phyloP scores from a whole-genome alignment of 2,329 filamentous ascomycete species.

The Chaetothyriales sp. region DNA sequence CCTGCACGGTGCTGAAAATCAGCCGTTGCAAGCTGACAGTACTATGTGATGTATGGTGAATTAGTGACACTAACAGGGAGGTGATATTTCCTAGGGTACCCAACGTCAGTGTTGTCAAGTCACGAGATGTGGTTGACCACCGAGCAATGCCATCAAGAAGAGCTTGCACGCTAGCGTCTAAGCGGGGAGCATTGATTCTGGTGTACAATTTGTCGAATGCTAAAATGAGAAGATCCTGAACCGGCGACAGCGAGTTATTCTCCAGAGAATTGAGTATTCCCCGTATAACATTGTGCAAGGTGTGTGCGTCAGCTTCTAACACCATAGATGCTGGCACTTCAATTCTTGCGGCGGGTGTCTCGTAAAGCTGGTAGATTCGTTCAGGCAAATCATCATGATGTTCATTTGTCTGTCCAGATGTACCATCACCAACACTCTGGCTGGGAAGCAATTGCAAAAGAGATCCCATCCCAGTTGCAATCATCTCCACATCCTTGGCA shows the following conservation, averaged over 20 bases:
- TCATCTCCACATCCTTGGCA: background rate
- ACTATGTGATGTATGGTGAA: background rate
- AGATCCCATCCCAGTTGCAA: background rate
- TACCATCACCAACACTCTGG: background rate
- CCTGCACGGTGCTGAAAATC: conserved; percentile 33
- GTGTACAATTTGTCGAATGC: background rate
- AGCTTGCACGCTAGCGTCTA: background rate
- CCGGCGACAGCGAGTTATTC: background rate
- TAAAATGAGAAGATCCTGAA: background rate
- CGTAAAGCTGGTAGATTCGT: background rate
- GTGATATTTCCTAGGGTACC: background rate
- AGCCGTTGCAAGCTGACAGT: background rate
- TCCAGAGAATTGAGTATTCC: background rate
- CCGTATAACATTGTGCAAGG: background rate
- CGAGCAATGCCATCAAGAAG: background rate
- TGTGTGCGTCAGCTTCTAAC: background rate
- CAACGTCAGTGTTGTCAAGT: background rate
- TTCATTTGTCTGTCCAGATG: background rate
- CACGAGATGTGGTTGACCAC: background rate
- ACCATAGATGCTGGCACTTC: background rate
- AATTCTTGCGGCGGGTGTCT: background rate
- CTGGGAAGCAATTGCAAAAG: background rate
- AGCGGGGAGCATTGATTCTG: background rate
- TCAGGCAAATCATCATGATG: background rate
- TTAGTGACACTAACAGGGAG: background rate